These are phyloP conservation scores for Coemansia sp. DNA, from an alignment of 192 early-diverging fungal genomes.

Conservation along the genomic window DNA sequence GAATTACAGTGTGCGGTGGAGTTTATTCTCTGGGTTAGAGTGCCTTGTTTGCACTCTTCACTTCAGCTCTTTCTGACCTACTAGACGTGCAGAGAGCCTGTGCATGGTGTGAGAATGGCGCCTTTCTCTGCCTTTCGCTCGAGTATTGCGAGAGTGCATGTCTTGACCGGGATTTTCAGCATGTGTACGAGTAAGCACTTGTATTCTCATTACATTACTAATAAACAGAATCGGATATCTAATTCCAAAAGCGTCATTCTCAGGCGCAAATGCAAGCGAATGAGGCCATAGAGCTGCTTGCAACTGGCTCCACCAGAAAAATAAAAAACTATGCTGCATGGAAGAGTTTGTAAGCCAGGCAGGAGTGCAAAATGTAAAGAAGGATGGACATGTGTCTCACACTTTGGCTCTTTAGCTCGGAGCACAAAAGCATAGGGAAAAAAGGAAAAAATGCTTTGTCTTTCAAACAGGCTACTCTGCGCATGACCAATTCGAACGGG, in stretches of 20 bases:
- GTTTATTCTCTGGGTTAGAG: conserved; percentile 5
- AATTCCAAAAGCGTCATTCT: conserved; percentile 4
- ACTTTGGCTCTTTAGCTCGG: neutral
- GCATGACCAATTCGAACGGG: neutral
- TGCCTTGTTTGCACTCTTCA: neutral
- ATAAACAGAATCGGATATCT: neutral
- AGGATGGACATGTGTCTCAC: conserved; percentile 2
- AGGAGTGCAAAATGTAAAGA: conserved; percentile 1
- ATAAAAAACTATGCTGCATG: neutral
- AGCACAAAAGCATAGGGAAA: neutral
- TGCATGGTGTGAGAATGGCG: conserved; percentile 9
- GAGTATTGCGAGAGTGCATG: neutral
- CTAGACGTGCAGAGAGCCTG: neutral
- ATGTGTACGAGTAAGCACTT: neutral
- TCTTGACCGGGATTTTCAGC: neutral
- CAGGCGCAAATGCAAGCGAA: neutral
- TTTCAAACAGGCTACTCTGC: conserved; percentile 6
- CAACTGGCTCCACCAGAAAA: conserved; percentile 5
- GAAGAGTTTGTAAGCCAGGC: neutral
- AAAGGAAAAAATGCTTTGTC: neutral
- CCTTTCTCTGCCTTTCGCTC: neutral
- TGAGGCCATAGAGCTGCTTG: conserved; percentile 6
- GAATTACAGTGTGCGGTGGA: neutral
- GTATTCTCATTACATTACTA: neutral
- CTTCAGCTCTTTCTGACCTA: neutral